Base-by-base conservation (phyloP, 306 rosid genomes). In the Echinosophora koreensis region DNA sequence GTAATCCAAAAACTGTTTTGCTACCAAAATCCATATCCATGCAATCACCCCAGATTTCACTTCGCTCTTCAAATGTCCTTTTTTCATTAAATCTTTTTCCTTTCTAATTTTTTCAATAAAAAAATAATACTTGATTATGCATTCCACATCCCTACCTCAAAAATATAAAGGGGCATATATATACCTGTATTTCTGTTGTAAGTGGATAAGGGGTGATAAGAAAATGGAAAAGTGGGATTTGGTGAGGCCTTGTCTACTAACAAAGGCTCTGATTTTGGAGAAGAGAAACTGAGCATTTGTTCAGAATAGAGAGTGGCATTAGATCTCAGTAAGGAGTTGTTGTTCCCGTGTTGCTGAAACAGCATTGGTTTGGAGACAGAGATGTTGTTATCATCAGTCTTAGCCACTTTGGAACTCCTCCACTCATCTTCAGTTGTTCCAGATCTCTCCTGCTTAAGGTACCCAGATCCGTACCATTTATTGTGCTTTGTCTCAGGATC, bases 241-340 rank as follows among this genome's bases (percentile, higher is more conserved):
- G 44, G 44, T 28, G 74, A 1, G 3, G 61, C 10, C 51, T 79
- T 88, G 0, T 87, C 90, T 28, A 28, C 39, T 17, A 79, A n/a
- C 3, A 77, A 69, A 73, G 88, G 0, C 1, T 95, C 97, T 13
- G 92, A 49, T 78, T 90, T 95, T 44, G 92, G 89, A 55, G 91
- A 83, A 70, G 97, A 87, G 76, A 95, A 95, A 77, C 96, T 90
- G 47, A 95, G 86, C 90, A 92, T 86, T 81, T 91, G 93, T 38
- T 87, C 91, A 64, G 88, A 82, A 50, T 79, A 80, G 12, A 83
- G 75, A 66, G 83, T 5, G 39, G 72, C 71, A 34, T 80, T 90
- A 85, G 97, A 88, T 88, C 91, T 88, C 80, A 88, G 83, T n/a
- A 77, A 46, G 46, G 84, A 58, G 52, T 47, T 47, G 69, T 46